Conservation (phyloP, 176 grass and related monocot genomes). For the Triticum timopheevii region DNA sequence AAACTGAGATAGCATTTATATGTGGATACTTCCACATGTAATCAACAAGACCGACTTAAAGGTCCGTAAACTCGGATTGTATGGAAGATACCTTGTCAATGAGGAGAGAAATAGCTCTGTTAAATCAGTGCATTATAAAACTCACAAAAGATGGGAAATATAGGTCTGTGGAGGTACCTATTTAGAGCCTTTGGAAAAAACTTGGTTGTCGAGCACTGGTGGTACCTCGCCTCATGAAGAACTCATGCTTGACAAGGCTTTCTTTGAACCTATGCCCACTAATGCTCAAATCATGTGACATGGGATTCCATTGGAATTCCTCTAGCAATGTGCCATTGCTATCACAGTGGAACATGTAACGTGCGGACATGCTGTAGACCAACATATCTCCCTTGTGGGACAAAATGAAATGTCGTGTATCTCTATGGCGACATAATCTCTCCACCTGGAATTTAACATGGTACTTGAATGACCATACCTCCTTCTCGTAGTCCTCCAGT, state of each 20-base stretch:
- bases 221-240: not conserved
- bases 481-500: not conserved
- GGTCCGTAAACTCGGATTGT: too few relatives aligned
- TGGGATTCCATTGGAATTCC: not conserved
- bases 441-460: not conserved
- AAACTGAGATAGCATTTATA: too few relatives aligned
- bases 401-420: not conserved
- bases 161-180: not conserved
- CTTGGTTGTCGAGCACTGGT: not conserved
- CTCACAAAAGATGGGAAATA: not conserved
- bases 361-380: not conserved
- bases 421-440: not conserved
- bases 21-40: too few relatives aligned
- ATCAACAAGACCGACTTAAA: too few relatives aligned
- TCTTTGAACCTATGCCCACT: not conserved
- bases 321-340: not conserved
- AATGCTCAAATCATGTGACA: not conserved
- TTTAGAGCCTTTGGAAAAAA: not conserved
- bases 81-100: too few relatives aligned
- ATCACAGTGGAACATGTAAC: not conserved
- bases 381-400: not conserved
- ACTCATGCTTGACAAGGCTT: not conserved
- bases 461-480: not conserved
- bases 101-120: not conserved
- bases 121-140: not conserved